phyloP scores from a whole-genome alignment of 176 grass and related monocot species.

The Triticum monococcum region DNA sequence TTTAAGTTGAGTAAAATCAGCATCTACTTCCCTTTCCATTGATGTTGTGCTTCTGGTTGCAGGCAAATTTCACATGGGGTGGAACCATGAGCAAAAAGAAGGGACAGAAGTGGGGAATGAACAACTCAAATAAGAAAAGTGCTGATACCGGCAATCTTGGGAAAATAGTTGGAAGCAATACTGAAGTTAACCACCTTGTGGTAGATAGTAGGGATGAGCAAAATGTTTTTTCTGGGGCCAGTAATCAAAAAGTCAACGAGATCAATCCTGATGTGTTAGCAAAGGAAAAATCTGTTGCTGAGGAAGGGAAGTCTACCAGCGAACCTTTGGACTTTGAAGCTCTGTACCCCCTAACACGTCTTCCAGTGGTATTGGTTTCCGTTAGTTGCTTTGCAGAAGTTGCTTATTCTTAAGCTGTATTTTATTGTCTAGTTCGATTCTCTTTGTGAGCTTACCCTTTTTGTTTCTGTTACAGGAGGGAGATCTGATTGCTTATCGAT shows the following conservation, averaged over 20 bases:
- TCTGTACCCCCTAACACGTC: conserved; percentile 63
- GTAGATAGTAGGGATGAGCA: conserved; percentile 13
- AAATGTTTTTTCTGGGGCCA: conserved; percentile 18
- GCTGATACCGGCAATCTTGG: conserved; percentile 8
- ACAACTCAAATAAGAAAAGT: conserved; percentile 35
- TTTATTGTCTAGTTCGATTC: conserved; percentile 2
- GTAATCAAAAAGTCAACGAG: conserved; percentile 14
- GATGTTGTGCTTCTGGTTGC: conserved; percentile 32
- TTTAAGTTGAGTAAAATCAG: conserved; percentile 4
- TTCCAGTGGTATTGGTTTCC: conserved; percentile 64
- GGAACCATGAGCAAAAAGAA: conserved; percentile 85
- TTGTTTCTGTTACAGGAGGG: conserved; percentile 56
- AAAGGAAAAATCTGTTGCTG: conserved; percentile 37
- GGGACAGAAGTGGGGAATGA: conserved; percentile 87
- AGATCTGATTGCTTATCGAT: conserved; percentile 76
- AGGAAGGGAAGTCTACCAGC: conserved; percentile 45
- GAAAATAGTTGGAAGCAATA: conserved; percentile 21
- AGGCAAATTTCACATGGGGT: conserved; percentile 78
- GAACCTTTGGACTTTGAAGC: conserved; percentile 60
- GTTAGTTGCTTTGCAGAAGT: background rate
- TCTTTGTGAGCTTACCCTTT: background rate
- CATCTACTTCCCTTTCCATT: background rate
- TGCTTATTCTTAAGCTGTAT: background rate
- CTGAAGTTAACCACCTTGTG: conserved; percentile 21
- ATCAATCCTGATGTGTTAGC: conserved; percentile 26